Evolutionary conservation across 495 filamentous ascomycete genomes (phyloP).

Genomic region (Pyrenula aspistea): DNA sequence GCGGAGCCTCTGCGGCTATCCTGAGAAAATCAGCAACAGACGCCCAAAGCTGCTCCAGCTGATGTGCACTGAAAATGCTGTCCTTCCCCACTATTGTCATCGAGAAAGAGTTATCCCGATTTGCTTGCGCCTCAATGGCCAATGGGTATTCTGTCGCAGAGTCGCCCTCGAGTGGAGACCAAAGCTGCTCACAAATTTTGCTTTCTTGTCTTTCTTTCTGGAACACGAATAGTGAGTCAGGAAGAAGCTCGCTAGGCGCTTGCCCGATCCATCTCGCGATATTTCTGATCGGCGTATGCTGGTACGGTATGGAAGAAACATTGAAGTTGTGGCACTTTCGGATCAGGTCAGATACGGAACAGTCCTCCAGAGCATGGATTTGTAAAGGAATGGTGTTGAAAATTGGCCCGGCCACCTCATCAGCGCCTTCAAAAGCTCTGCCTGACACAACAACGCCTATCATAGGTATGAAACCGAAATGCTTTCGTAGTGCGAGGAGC

Average conservation of each 20-base stretch:
- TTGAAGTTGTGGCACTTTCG: conserved; percentile 49
- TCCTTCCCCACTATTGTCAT: conserved; percentile 40
- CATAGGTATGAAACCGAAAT: conserved; percentile 18
- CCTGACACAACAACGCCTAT: conserved; percentile 63
- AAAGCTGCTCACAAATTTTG: conserved; percentile 27
- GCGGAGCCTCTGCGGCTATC: background rate
- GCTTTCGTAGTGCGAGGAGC: conserved; percentile 38
- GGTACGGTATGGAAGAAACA: conserved; percentile 43
- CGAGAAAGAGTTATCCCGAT: conserved; percentile 25
- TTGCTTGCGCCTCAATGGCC: conserved; percentile 57
- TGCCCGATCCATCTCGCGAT: conserved; percentile 56
- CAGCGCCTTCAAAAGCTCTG: conserved; percentile 51
- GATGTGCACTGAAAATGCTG: conserved; percentile 8
- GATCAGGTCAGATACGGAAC: conserved; percentile 39
- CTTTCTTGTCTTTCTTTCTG: conserved; percentile 34
- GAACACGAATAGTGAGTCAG: conserved; percentile 81
- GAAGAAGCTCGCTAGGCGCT: conserved; percentile 44
- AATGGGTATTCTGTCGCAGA: conserved; percentile 57
- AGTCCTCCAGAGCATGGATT: conserved; percentile 27
- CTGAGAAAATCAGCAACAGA: background rate
- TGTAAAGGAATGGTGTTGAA: conserved; percentile 83
- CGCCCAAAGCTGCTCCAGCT: conserved; percentile 2
- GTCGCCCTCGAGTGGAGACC: conserved; percentile 38
- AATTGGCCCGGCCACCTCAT: conserved; percentile 65
- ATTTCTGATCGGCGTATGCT: conserved; percentile 60